phyloP scores from a whole-genome alignment of 805 yeast species.

The Pichia pseudocactophila region DNA sequence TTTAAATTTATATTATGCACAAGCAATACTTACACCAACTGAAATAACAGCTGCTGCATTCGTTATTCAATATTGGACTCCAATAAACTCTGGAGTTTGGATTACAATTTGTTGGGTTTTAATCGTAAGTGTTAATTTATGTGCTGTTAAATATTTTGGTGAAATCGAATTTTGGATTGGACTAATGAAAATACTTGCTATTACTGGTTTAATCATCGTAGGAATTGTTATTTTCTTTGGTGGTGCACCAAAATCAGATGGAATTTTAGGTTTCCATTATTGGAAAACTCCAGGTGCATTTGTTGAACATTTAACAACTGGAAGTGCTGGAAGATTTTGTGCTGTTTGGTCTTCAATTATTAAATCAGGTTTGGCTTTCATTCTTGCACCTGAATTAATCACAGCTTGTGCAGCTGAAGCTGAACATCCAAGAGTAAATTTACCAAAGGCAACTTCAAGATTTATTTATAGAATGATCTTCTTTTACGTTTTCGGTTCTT shows the following conservation, averaged over 20 bases:
- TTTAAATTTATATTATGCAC: constrained; percentile 29
- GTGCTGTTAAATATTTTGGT: constrained; percentile 32
- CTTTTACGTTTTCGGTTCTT: constrained; percentile 50
- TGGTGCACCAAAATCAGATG: constrained; percentile 46
- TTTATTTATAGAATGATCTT: constrained; percentile 53
- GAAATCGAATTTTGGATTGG: constrained; percentile 62
- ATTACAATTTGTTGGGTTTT: constrained; percentile 43
- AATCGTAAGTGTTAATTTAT: constrained; percentile 37
- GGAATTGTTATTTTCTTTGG: constrained; percentile 53
- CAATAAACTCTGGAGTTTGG: constrained; percentile 49
- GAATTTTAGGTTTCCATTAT: constrained; percentile 57
- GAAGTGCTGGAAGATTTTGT: constrained; percentile 51
- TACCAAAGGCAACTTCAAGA: constrained; percentile 53
- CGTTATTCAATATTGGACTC: constrained; percentile 51
- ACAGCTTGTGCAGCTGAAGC: constrained; percentile 48
- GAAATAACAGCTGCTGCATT: constrained; percentile 57
- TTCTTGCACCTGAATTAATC: constrained; percentile 56
- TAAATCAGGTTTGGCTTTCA: constrained; percentile 59
- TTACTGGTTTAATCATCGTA: constrained; percentile 49
- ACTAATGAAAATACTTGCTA: constrained; percentile 51
- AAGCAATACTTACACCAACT: constrained; percentile 29
- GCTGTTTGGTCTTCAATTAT: constrained; percentile 56
- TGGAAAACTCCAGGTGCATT: constrained; percentile 47
- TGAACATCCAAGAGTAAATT: constrained; percentile 46
- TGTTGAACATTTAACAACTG: constrained; percentile 39